Conservation (phyloP, 2,329 filamentous ascomycete genomes). For the Emergomyces africanus region DNA sequence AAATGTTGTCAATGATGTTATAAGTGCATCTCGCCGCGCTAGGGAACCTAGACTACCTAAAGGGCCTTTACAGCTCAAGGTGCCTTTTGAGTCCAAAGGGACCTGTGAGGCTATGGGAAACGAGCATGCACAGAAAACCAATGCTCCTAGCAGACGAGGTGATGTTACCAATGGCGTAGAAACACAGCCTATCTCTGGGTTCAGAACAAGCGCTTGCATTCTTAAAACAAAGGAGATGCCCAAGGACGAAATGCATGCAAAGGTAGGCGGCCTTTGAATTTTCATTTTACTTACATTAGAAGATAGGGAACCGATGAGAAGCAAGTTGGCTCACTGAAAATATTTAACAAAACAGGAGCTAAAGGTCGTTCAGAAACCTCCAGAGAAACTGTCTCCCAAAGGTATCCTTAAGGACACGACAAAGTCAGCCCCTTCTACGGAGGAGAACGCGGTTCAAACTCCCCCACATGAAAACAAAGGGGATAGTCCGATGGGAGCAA, state of each 20-base stretch:
- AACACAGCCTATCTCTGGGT: not conserved
- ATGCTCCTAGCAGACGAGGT: not conserved
- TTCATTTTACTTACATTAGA: not conserved
- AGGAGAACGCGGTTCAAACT: constrained; percentile 4
- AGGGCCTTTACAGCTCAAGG: no score
- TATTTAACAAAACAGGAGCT: not conserved
- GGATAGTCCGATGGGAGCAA: constrained; percentile 4
- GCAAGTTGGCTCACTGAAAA: not conserved
- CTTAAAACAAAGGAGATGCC: not conserved
- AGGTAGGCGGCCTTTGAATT: not conserved
- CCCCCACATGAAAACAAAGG: constrained; percentile 7
- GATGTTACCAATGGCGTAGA: not conserved
- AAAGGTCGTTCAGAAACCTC: not conserved
- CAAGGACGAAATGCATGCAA: not conserved
- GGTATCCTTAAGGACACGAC: constrained; percentile 10
- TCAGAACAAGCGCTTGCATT: not conserved
- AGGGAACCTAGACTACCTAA: not conserved
- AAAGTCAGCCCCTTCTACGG: not conserved
- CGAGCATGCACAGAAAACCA: no score
- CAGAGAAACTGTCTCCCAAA: constrained; percentile 2
- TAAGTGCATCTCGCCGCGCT: not conserved
- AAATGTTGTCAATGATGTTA: not conserved
- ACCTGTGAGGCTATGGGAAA: not conserved
- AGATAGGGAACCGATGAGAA: not conserved
- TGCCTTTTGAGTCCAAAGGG: not conserved